These are phyloP conservation scores for Phytophthora podocarpi DNA, from an alignment of 352 stramenopile genomes.

Conservation along the genomic window DNA sequence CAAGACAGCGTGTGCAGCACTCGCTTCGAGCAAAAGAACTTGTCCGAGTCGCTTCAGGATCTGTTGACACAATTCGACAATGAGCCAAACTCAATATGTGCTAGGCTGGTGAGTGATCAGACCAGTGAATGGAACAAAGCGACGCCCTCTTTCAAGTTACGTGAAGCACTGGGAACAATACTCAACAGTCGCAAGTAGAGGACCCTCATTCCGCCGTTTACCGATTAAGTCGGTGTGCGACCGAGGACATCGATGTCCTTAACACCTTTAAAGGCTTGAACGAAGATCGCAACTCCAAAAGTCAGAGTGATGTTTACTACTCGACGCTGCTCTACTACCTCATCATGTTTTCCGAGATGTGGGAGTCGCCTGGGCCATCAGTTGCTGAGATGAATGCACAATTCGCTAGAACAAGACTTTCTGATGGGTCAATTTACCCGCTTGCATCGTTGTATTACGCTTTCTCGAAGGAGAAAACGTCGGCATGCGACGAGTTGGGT, in stretches of 20 bases:
- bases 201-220: constrained; percentile 36
- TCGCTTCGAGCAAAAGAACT: constrained; percentile 11
- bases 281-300: neutral
- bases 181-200: constrained; percentile 19
- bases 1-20: constrained; percentile 24
- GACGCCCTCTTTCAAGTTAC: constrained; percentile 27
- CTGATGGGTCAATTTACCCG: constrained; percentile 9
- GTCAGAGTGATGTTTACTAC: neutral
- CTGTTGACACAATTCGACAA: constrained; percentile 24
- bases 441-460: constrained; percentile 45
- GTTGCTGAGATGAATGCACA: neutral
- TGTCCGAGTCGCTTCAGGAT: constrained; percentile 14
- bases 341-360: constrained; percentile 52
- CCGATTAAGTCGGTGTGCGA: constrained; percentile 34
- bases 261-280: neutral
- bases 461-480: constrained; percentile 45
- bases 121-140: neutral
- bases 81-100: constrained; percentile 28
- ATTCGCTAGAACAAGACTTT: constrained; percentile 21
- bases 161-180: constrained; percentile 27
- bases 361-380: constrained; percentile 23
- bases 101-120: constrained; percentile 5
- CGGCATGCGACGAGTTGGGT: constrained; percentile 17
- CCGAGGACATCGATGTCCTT: constrained; percentile 17
- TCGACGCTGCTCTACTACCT: constrained; percentile 45